phyloP scores from a whole-genome alignment of 805 yeast species.

The Candida easanensis region DNA sequence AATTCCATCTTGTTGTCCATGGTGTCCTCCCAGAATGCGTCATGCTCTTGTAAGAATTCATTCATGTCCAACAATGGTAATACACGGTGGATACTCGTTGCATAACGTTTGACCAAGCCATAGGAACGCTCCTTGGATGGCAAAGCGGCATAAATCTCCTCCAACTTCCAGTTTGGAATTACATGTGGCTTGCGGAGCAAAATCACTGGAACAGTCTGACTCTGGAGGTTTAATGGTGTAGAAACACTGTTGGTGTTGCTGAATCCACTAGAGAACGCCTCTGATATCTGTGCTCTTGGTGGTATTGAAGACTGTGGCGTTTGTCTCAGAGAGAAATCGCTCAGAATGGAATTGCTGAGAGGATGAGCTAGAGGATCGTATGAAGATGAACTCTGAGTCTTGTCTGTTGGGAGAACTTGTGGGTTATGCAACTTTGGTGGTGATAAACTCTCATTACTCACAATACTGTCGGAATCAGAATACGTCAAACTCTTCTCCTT shows the following conservation, averaged over 20 bases:
- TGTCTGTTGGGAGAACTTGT: slow-evolving; percentile 25
- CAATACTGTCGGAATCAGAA: slow-evolving; percentile 27
- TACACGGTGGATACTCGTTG: slow-evolving; percentile 53
- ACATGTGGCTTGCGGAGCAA: slow-evolving; percentile 24
- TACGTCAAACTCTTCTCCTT: slow-evolving; percentile 23
- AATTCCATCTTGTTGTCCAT: slow-evolving; percentile 39
- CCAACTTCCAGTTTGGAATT: slow-evolving; percentile 25
- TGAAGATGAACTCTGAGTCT: slow-evolving; percentile 5
- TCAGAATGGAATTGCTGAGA: slow-evolving; percentile 20
- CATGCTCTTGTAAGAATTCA: slow-evolving; percentile 44
- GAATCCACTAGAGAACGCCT: slow-evolving; percentile 13
- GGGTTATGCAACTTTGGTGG: slow-evolving; percentile 29
- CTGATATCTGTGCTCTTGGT: slow-evolving; percentile 16
- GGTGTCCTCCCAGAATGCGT: slow-evolving; percentile 43
- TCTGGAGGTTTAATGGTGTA: slow-evolving; percentile 21
- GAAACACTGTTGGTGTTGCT: slow-evolving; percentile 10
- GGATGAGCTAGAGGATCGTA: slow-evolving; percentile 10
- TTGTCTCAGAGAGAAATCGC: slow-evolving; percentile 23
- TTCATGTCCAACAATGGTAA: slow-evolving; percentile 49
- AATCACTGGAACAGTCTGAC: slow-evolving; percentile 25
- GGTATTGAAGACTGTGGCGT: slow-evolving; percentile 20
- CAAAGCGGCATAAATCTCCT: slow-evolving; percentile 39
- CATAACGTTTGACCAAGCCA: slow-evolving; percentile 46
- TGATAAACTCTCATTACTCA: slow-evolving; percentile 26
- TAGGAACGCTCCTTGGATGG: slow-evolving; percentile 46